Percentiles rank a stretch among this genome's conserved stretches.
Evolutionary conservation across 2,329 filamentous ascomycete genomes (phyloP).

Genomic region (Colletotrichum phormii): DNA sequence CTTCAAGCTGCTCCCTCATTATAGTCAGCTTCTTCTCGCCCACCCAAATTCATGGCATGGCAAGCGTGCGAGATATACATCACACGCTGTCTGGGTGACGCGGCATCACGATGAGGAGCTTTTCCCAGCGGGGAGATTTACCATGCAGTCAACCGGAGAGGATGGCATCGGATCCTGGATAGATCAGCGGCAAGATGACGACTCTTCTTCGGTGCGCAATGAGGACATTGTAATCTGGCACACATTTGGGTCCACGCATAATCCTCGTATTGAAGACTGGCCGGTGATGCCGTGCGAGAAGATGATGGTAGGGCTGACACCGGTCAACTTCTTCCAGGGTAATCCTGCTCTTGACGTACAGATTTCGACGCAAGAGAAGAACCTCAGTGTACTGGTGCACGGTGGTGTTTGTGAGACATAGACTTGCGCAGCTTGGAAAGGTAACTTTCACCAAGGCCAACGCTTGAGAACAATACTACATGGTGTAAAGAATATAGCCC

Average conservation of each 20-base stretch:
- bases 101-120: constrained; percentile 55
- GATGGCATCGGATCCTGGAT: constrained; percentile 55
- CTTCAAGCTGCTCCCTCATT: constrained; percentile 57
- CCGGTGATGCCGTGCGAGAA: constrained; percentile 75
- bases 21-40: constrained; percentile 59
- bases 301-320: constrained; percentile 62
- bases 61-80: constrained; percentile 54
- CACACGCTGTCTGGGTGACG: constrained; percentile 59
- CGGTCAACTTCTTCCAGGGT: constrained; percentile 64
- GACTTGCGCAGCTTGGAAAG: not conserved
- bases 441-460: too few species aligned
- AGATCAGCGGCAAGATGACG: constrained; percentile 48
- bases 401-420: not conserved
- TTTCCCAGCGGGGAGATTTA: constrained; percentile 56
- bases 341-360: constrained; percentile 65
- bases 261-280: constrained; percentile 74
- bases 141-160: constrained; percentile 59
- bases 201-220: constrained; percentile 55
- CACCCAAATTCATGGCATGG: constrained; percentile 53
- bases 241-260: constrained; percentile 71
- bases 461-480: not conserved
- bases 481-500: not conserved
- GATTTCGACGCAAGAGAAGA: constrained; percentile 49
- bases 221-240: constrained; percentile 69
- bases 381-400: constrained; percentile 46